Conservation (phyloP, 495 filamentous ascomycete species). For the Neurospora sp. region DNA sequence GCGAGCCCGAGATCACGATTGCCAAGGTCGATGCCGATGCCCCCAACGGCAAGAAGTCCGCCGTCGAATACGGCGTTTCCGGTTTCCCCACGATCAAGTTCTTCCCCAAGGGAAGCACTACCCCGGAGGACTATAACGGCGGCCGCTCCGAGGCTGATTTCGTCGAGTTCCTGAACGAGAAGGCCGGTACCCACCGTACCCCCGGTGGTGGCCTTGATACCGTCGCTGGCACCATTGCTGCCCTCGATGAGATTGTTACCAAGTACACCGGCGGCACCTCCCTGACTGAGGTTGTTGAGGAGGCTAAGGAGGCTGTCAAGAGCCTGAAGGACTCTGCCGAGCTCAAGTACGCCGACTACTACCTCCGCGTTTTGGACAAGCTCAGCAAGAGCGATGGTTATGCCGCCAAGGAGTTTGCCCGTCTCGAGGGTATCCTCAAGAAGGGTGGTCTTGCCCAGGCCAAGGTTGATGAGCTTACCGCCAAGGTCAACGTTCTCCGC, state of each 20-base stretch:
- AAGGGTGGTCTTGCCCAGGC: slow-evolving; percentile 78
- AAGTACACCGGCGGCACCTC: slow-evolving; percentile 51
- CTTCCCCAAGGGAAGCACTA: slow-evolving; percentile 82
- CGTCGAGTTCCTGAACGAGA: slow-evolving; percentile 73
- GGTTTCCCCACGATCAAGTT: slow-evolving; percentile 97
- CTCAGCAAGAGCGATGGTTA: slow-evolving; percentile 64
- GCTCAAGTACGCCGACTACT: slow-evolving; percentile 82
- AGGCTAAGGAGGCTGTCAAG: slow-evolving; percentile 60
- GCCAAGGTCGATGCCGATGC: slow-evolving; percentile 94
- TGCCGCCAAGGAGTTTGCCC: slow-evolving; percentile 73
- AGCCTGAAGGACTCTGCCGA: slow-evolving; percentile 49
- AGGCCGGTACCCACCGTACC: slow-evolving; percentile 79
- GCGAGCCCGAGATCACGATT: slow-evolving; percentile 67
- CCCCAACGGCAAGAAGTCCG: slow-evolving; percentile 66
- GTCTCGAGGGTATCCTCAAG: slow-evolving; percentile 66
- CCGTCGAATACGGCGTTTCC: slow-evolving; percentile 64
- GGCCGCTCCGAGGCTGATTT: slow-evolving; percentile 71
- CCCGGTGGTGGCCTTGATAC: slow-evolving; percentile 72
- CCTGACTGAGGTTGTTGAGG: slow-evolving; percentile 47
- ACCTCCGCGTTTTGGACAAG: slow-evolving; percentile 83
- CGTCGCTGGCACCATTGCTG: slow-evolving; percentile 70
- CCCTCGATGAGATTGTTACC: slow-evolving; percentile 61
- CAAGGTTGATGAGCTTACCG: slow-evolving; percentile 84
- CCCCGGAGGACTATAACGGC: slow-evolving; percentile 60
- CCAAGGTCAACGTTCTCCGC: slow-evolving; percentile 78